Evolutionary conservation across 495 filamentous ascomycete species (phyloP).

Genomic region (Podospora australis): DNA sequence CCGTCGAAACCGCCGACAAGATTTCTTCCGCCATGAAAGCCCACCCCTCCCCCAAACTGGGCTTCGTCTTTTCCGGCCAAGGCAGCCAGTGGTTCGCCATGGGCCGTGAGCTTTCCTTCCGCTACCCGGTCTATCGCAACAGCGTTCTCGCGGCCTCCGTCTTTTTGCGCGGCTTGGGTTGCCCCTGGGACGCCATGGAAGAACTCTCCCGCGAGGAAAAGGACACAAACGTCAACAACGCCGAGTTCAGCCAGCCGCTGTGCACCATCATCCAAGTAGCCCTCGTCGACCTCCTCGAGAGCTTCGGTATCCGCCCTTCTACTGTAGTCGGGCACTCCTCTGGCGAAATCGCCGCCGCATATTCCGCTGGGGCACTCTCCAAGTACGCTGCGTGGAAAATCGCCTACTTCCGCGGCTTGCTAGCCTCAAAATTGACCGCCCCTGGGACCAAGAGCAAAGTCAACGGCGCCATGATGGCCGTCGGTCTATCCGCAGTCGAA

Average conservation of each 20-base stretch:
- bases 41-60: conserved; percentile 19
- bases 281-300: conserved; percentile 42
- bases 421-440: conserved; percentile 10
- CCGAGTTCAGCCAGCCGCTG: conserved; percentile 27
- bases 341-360: conserved; percentile 51
- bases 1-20: not conserved
- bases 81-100: conserved; percentile 44
- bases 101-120: conserved; percentile 38
- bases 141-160: conserved; percentile 34
- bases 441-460: not conserved
- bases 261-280: conserved; percentile 44
- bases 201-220: not conserved
- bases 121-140: conserved; percentile 16
- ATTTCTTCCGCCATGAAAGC: not conserved
- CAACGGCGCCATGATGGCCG: conserved; percentile 44
- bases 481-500: conserved; percentile 30
- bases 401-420: conserved; percentile 36
- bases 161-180: not conserved
- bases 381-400: conserved; percentile 38
- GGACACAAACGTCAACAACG: not conserved
- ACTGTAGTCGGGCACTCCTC: conserved; percentile 54
- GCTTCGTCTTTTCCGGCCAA: conserved; percentile 37
- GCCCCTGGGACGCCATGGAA: not conserved
- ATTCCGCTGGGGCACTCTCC: conserved; percentile 33
- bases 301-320: conserved; percentile 38